Evolutionary conservation across 129 eudicot species (phyloP).

Genomic region (Arctium lappa): DNA sequence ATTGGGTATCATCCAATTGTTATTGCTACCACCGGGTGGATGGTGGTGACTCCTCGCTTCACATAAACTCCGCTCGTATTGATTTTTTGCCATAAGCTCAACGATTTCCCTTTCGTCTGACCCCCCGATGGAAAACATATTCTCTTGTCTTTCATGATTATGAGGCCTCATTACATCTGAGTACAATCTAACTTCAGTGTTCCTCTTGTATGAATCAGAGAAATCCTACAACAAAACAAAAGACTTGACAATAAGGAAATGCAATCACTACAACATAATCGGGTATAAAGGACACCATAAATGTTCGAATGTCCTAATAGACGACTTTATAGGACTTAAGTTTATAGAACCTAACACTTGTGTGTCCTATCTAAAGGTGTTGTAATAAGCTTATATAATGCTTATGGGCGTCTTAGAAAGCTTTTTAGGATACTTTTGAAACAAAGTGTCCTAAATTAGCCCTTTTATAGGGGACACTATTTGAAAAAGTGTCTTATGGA

Average conservation of each 20-base stretch:
- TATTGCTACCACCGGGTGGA: not conserved
- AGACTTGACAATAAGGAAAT: too few relatives aligned
- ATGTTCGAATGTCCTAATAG: too few relatives aligned
- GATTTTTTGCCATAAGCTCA: conserved; percentile 79
- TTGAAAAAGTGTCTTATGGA: too few relatives aligned
- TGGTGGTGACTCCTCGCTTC: conserved; percentile 24
- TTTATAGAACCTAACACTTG: too few relatives aligned
- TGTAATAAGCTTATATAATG: too few relatives aligned
- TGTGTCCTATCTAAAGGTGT: too few relatives aligned
- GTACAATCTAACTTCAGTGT: conserved; percentile 33
- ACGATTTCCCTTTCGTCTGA: conserved; percentile 77
- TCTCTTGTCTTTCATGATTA: conserved; percentile 39
- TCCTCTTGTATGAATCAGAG: conserved; percentile 32
- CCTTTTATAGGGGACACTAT: too few relatives aligned
- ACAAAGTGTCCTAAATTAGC: not conserved
- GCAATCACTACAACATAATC: too few relatives aligned
- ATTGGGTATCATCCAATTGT: conserved; percentile 2
- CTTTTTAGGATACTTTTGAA: not conserved
- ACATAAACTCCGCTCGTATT: conserved; percentile 52
- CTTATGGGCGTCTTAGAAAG: too few relatives aligned
- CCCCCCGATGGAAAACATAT: conserved; percentile 26
- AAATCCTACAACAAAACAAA: conserved; percentile 32
- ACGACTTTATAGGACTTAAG: too few relatives aligned
- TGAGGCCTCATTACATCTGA: conserved; percentile 29
- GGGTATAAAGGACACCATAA: too few relatives aligned